Evolutionary conservation across 768 basidiomycete species (phyloP), one percentile per base, ranked within the genome.

Genomic region (Tylopilus vinaceipallidus): DNA sequence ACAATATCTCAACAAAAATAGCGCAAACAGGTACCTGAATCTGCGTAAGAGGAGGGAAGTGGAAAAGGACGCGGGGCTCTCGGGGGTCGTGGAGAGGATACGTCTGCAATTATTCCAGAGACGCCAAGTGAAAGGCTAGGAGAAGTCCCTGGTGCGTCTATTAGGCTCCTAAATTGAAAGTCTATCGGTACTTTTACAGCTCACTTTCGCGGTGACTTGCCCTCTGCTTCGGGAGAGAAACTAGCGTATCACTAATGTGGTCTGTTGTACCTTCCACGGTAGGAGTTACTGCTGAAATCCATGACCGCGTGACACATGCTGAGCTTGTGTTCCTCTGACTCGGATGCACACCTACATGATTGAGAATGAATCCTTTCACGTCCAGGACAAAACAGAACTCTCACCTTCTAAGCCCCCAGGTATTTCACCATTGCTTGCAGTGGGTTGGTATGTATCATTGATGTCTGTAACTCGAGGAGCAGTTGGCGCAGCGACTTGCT

Each of bases 401-500:
- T 40, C 32, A 60, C 63, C 50, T 47, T 50, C 38, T 4, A 20
- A 32, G 2, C 42, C 38, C 34, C 16, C 26, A 42, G 7, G 20
- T 33, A 19, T 49, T 5, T 48, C 50, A 16, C 49, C 39, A 5
- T 44, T 17, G 27, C 37, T 48, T 17, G 32, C 39, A 42, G 10
- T 2, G 16, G 45, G 22, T 20, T 45, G 11, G 24, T 53, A 40
- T 24, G 24, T 24, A n/a, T 37, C 45, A 47, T 48, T 34, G 8
- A 37, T 30, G 22, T 52, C 44, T 3, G 52, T 23, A 19, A 42
- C 13, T 6, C 38, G 44, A 27, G 45, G 22, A 12, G 29, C 49
- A 37, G 22, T 40, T 19, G 45, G 39, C 20, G 37, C 8, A 14
- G 47, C 42, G 22, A 60, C 34, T 45, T 71, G 69, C 8, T 68